Conservation (phyloP, 495 filamentous ascomycete species). For the Xylaria grammica region DNA sequence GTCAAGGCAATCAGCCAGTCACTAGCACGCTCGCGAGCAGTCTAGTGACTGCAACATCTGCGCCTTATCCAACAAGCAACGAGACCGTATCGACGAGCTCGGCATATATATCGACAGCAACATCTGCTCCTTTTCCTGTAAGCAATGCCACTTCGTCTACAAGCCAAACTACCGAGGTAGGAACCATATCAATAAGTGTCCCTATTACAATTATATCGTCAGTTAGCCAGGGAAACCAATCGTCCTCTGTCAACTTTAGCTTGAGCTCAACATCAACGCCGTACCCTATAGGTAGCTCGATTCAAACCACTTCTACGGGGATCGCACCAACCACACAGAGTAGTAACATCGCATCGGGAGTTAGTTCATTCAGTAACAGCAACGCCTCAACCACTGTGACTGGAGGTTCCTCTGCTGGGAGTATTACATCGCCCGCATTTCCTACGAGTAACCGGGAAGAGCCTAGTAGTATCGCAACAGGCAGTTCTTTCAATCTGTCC, state of each 20-base stretch:
- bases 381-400: constrained; percentile 7
- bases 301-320: background rate
- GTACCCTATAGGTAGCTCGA: background rate
- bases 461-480: background rate
- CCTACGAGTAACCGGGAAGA: constrained; percentile 18
- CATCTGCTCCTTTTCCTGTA: constrained; percentile 25
- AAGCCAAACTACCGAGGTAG: constrained; percentile 19
- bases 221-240: background rate
- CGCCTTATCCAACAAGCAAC: background rate
- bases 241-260: background rate
- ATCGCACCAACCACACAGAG: background rate
- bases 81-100: constrained; percentile 16
- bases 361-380: background rate
- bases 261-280: background rate
- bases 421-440: constrained; percentile 14
- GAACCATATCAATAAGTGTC: constrained; percentile 5
- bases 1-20: constrained; percentile 4
- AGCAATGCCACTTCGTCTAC: constrained; percentile 28
- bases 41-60: background rate
- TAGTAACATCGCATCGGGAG: background rate
- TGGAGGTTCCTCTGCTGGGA: constrained; percentile 13
- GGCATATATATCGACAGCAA: constrained; percentile 18
- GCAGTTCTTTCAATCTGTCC: background rate
- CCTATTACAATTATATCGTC: background rate
- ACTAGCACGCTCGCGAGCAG: background rate